Evolutionary conservation across 2,329 filamentous ascomycete species (phyloP).

Genomic region (Fusarium pseudograminearum): DNA sequence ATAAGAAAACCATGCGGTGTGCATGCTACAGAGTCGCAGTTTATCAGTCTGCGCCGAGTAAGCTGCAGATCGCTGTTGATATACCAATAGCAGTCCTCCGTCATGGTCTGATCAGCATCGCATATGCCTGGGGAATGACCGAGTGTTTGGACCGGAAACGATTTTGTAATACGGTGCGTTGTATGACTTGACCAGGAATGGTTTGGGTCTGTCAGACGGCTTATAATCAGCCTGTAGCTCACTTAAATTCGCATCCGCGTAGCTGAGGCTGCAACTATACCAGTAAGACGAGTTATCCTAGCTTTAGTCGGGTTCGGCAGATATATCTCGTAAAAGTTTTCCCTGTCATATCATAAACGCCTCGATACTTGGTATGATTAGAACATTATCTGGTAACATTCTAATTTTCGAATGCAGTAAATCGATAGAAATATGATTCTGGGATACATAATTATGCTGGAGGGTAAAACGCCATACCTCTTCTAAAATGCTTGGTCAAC

Average conservation of each 20-base stretch:
- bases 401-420: too few relatives aligned
- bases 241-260: not conserved
- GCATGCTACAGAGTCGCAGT: constrained; percentile 21
- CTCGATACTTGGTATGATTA: not conserved
- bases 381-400: too few relatives aligned
- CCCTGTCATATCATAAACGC: not conserved
- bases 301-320: not conserved
- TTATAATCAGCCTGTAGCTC: constrained; percentile 61
- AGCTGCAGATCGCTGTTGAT: constrained; percentile 70
- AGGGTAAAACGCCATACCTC: not conserved
- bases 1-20: constrained; percentile 39
- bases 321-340: not conserved
- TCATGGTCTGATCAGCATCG: constrained; percentile 65
- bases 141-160: constrained; percentile 67
- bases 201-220: constrained; percentile 40
- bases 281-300: not conserved
- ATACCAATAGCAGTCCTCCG: constrained; percentile 71
- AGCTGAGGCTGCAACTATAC: not conserved
- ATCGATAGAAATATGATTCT: too few relatives aligned
- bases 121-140: constrained; percentile 65
- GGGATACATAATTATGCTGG: too few relatives aligned
- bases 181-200: constrained; percentile 4
- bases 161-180: constrained; percentile 77
- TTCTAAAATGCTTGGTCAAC: not conserved
- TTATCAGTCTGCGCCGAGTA: constrained; percentile 50